A percentile compares a stretch with the other conserved stretches of the same genome.
phyloP scores from a whole-genome alignment of 352 stramenopile species.

The Pythium monospermum region DNA sequence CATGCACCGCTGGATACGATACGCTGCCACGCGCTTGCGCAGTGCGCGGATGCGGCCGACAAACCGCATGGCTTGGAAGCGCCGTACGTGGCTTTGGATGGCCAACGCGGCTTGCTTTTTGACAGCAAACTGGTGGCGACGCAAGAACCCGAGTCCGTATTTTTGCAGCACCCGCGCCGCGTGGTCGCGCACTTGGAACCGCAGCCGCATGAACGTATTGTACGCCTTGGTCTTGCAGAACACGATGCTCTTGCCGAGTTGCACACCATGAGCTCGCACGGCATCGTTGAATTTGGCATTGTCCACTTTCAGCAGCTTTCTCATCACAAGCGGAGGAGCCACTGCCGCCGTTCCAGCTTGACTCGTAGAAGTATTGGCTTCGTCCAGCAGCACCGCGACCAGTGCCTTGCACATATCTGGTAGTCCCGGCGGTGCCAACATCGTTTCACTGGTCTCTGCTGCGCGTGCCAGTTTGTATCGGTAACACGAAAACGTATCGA shows the following conservation, averaged over 20 bases:
- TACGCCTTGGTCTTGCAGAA: constrained; percentile 35
- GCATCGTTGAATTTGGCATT: constrained; percentile 28
- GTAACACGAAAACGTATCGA: constrained; percentile 68
- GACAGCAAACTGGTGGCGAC: constrained; percentile 11
- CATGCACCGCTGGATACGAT: constrained; percentile 20
- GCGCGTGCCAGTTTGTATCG: constrained; percentile 28
- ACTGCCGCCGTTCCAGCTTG: constrained; percentile 6
- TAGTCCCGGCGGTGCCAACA: no score
- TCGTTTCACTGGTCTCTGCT: background rate
- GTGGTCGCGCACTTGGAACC: constrained; percentile 16
- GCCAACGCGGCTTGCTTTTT: constrained; percentile 10
- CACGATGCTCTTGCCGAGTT: constrained; percentile 29
- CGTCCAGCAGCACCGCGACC: constrained; percentile 22
- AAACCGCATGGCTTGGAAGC: constrained; percentile 20
- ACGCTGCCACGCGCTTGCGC: constrained; percentile 13
- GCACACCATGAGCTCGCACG: constrained; percentile 22
- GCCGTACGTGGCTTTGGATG: constrained; percentile 18
- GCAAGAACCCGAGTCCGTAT: constrained; percentile 9
- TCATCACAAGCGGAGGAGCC: constrained; percentile 11
- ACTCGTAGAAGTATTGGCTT: constrained; percentile 6
- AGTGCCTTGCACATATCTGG: constrained; percentile 22
- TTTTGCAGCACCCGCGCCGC: constrained; percentile 22
- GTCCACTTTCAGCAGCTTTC: constrained; percentile 18
- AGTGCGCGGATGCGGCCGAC: constrained; percentile 12
- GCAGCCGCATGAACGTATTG: constrained; percentile 28